phyloP scores from a whole-genome alignment of 148 eudicot species.

The Spergularia bocconei region DNA sequence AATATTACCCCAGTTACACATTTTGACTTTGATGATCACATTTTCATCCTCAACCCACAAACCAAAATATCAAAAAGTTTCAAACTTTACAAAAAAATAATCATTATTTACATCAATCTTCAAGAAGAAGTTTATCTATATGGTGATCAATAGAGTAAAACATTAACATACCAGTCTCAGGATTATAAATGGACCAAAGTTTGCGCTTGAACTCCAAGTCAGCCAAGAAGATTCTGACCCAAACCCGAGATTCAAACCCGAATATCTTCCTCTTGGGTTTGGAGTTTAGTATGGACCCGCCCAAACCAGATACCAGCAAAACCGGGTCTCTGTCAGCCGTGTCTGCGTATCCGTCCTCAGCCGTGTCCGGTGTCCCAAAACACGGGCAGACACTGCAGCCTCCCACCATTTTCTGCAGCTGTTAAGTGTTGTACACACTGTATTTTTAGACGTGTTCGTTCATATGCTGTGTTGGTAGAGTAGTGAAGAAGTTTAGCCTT shows the following conservation, averaged over 20 bases:
- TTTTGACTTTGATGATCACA: constrained; percentile 8
- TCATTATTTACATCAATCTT: background rate
- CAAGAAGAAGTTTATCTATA: background rate
- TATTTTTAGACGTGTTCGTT: background rate
- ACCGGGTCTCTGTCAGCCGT: constrained; percentile 65
- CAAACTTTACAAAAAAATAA: constrained; percentile 1
- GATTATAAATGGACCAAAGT: constrained; percentile 76
- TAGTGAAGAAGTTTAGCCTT: too few species aligned
- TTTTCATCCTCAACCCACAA: constrained; percentile 2
- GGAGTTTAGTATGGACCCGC: constrained; percentile 70
- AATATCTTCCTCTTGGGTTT: constrained; percentile 52
- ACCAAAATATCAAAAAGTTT: constrained; percentile 1
- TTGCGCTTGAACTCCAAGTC: constrained; percentile 76
- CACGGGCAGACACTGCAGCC: constrained; percentile 45
- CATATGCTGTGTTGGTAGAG: background rate
- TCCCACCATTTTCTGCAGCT: background rate
- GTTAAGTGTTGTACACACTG: background rate
- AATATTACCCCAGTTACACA: background rate
- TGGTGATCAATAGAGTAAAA: background rate
- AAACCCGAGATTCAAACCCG: constrained; percentile 68
- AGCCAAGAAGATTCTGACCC: constrained; percentile 82
- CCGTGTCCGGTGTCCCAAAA: constrained; percentile 33
- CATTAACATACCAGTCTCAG: constrained; percentile 47
- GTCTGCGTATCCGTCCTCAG: constrained; percentile 24
- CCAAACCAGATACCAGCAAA: constrained; percentile 62